phyloP scores from a whole-genome alignment of 2,329 filamentous ascomycete genomes.

The Aspergillus fijiensis region DNA sequence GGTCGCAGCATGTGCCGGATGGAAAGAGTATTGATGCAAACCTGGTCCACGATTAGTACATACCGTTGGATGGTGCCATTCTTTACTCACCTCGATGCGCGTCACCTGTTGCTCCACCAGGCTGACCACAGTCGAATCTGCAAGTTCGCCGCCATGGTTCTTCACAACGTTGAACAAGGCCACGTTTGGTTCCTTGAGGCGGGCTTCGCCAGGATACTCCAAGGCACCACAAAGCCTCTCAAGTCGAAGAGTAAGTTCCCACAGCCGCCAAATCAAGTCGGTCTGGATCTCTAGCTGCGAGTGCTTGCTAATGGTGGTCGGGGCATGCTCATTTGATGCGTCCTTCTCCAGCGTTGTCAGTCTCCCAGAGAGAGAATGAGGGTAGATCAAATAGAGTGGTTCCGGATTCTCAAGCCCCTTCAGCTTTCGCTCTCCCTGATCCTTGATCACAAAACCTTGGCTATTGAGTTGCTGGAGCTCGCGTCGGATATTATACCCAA shows the following conservation, averaged over 20 bases:
- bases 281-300: conserved; percentile 76
- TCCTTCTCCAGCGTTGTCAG: conserved; percentile 48
- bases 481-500: conserved; percentile 75
- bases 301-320: conserved; percentile 61
- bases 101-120: conserved; percentile 95
- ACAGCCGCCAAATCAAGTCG: conserved; percentile 82
- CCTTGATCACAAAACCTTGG: conserved; percentile 95
- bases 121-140: conserved; percentile 81
- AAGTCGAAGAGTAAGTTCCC: conserved; percentile 82
- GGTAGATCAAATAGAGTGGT: conserved; percentile 92
- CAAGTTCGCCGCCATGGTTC: conserved; percentile 75
- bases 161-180: conserved; percentile 75
- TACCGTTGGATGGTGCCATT: not conserved
- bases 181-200: conserved; percentile 76
- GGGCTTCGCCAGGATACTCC: conserved; percentile 65
- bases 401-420: conserved; percentile 98
- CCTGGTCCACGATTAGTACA: conserved; percentile 51
- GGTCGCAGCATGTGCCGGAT: conserved; percentile 77
- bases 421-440: conserved; percentile 89
- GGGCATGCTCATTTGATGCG: conserved; percentile 45
- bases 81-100: conserved; percentile 80
- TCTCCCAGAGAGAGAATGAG: conserved; percentile 79
- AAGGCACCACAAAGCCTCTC: conserved; percentile 91
- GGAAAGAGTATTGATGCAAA: conserved; percentile 74
- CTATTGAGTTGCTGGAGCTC: conserved; percentile 84